Base-by-base conservation (phyloP, 352 stramenopile species). In the Phytophthora pistaciae region DNA sequence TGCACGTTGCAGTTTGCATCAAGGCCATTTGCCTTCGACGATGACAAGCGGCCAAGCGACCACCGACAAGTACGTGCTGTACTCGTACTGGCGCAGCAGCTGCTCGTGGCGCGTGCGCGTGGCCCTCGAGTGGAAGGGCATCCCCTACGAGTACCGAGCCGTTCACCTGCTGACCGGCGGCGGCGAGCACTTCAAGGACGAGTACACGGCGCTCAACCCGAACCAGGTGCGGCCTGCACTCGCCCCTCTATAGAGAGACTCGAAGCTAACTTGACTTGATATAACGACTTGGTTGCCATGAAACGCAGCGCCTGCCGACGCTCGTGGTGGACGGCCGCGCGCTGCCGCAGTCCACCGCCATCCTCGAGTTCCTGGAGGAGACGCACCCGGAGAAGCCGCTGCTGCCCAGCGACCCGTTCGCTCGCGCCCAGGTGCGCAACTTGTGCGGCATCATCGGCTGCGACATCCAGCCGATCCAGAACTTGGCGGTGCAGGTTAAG, bases 341-440 rank as follows among this genome's bases (percentile, higher is more conserved):
- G 21, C 75, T 96, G 9, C 84, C 89, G 36, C 95, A 98, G 71
- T 98, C 88, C 0, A 67, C 91, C 36, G 92, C 94, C 13, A 98
- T 98, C 61, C 83, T 99, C 66, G 93, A 98, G 70, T 98, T 98
- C 71, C 71, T 99, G 13, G 94, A 98, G 46, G 84, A 94, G 59
- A 91, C 83, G 27, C 94, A 91, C 70, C 75, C 91, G 1, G 67
- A 91, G 56, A 77, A 85, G 31, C 73, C 82, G 27, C 66, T 98
- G 55, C 75, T 98, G 57, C 94, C 94, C 3, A 75, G 70, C 20
- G 87, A 97, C 65, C 68, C 78, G 9, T 70, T 93, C 46, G 72
- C 87, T 16, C 85, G 90, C 27, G 88, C 90, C 18, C 83, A 89
- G 23, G 91, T 95, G 27, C 88, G 90, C 74, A 94, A 97, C 71